Evolutionary conservation across 2,329 filamentous ascomycete species (phyloP).

Genomic region (Colletotrichum kahawae): DNA sequence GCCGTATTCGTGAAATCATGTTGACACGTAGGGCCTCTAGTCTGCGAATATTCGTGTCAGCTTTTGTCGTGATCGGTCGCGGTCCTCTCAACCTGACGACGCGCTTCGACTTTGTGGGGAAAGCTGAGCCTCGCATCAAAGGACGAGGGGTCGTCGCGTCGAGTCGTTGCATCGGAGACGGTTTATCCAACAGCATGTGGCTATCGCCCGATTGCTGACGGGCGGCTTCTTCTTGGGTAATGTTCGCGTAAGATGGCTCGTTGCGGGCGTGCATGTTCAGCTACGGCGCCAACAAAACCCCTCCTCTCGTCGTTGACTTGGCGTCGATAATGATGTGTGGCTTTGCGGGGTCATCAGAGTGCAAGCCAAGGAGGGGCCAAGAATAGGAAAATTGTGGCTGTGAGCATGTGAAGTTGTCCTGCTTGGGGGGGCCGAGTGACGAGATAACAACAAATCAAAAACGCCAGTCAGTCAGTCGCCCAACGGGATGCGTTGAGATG

Average conservation of each 20-base stretch:
- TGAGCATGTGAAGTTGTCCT: slow-evolving; percentile 5
- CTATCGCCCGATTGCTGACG: not conserved
- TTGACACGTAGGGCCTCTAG: not conserved
- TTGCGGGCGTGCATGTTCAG: not conserved
- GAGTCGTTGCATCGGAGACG: not conserved
- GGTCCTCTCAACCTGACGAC: not conserved
- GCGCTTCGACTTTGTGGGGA: not conserved
- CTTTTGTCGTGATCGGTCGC: not conserved
- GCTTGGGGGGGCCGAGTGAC: not conserved
- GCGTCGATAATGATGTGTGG: slow-evolving; percentile 12
- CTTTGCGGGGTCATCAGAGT: slow-evolving; percentile 8
- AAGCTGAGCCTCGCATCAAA: not conserved
- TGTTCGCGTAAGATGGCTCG: not conserved
- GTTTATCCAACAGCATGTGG: not conserved
- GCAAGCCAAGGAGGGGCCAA: not conserved
- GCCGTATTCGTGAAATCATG: not conserved
- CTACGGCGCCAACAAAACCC: not conserved
- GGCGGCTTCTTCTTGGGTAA: not conserved
- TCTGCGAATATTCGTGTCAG: not conserved
- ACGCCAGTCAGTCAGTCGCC: not conserved
- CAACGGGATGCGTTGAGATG: not conserved
- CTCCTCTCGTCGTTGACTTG: not conserved
- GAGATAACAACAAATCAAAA: not conserved
- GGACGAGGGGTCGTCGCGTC: not conserved
- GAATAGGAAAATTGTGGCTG: not conserved